These are phyloP conservation scores for Narthecium ossifragum DNA, from an alignment of 106 monocot genomes.

Conservation along the genomic window DNA sequence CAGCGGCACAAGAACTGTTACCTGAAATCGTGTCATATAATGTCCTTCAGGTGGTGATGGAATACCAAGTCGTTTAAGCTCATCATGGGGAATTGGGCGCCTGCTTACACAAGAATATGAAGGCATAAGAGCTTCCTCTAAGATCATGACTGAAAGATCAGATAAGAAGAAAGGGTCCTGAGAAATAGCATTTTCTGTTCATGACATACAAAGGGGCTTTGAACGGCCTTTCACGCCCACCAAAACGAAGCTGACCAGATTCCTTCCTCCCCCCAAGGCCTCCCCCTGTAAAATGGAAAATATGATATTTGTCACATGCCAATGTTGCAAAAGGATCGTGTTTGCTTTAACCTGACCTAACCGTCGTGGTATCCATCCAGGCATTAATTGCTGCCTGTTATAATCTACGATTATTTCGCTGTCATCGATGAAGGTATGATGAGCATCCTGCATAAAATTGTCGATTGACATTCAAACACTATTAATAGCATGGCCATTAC, in stretches of 20 bases:
- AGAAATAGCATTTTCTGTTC: too few species aligned
- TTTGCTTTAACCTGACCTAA: conserved; percentile 40
- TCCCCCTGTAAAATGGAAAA: conserved; percentile 47
- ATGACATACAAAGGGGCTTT: conserved; percentile 89
- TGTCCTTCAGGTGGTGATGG: conserved; percentile 81
- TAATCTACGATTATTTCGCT: conserved; percentile 91
- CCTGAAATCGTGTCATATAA: conserved; percentile 79
- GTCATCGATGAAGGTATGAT: conserved; percentile 79
- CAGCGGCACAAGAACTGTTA: too few species aligned
- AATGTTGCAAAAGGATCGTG: background rate
- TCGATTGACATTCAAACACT: too few species aligned
- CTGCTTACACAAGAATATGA: conserved; percentile 26
- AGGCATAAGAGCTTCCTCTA: too few species aligned
- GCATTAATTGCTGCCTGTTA: conserved; percentile 85
- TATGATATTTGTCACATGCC: background rate
- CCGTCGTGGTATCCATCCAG: conserved; percentile 94
- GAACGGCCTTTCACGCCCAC: conserved; percentile 96
- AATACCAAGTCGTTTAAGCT: conserved; percentile 88
- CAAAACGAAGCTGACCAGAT: conserved; percentile 97
- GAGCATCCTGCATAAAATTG: conserved; percentile 67
- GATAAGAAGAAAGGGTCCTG: too few species aligned
- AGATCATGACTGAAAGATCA: too few species aligned
- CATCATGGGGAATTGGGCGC: conserved; percentile 82
- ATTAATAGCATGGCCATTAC: too few species aligned
- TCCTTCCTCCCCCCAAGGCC: conserved; percentile 94